Evolutionary conservation across 2,329 filamentous ascomycete species (phyloP), one percentile per base, ranked within the genome.

Genomic region (Fonsecaea nubica): DNA sequence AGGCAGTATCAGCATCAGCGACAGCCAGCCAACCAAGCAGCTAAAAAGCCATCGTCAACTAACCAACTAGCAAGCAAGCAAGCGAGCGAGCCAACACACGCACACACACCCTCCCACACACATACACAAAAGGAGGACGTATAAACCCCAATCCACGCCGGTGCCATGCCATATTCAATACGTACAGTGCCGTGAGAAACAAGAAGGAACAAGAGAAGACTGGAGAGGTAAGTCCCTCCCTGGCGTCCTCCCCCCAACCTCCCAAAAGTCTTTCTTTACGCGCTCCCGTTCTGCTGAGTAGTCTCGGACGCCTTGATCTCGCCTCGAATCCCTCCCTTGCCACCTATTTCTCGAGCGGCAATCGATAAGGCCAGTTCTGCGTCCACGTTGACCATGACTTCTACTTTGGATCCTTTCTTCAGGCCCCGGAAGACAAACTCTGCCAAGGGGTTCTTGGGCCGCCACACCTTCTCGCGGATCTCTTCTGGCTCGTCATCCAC

Each of bases 381-480:
- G 63, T 86, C 87, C 71, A 98, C 90, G 78, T 94, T 96, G 75
- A 98, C 87, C 77, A 92, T 96, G 62, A 98, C 89, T 84, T 99
- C 95, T 72, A 99, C 88, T 84, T 97, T 97, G 75, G 87, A 87
- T 66, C 88, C 90, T 82, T 94, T 93, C 88, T 94, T 94, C 73
- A 96, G 87, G 66, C 85, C 92, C 79, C 87, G 90, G 77, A 99
- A 82, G 36, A 90, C 91, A 10, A 92, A 90, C 83, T 99, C 95
- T 67, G 93, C 93, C 67, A 99, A 87, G 35, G 89, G 84, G 70
- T 85, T 88, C 73, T 92, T 91, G 56, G 92, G 86, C 85, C 96
- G 97, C 92, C 93, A 97, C 66, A 95, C 84, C 85, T 95, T 93
- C 81, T 96, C 91, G 71, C 93, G 86, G 75, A 89, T 86, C 82